Percentiles rank a stretch among this genome's conserved stretches.
phyloP scores from a whole-genome alignment of 495 filamentous ascomycete genomes.

The Neurospora sp. region DNA sequence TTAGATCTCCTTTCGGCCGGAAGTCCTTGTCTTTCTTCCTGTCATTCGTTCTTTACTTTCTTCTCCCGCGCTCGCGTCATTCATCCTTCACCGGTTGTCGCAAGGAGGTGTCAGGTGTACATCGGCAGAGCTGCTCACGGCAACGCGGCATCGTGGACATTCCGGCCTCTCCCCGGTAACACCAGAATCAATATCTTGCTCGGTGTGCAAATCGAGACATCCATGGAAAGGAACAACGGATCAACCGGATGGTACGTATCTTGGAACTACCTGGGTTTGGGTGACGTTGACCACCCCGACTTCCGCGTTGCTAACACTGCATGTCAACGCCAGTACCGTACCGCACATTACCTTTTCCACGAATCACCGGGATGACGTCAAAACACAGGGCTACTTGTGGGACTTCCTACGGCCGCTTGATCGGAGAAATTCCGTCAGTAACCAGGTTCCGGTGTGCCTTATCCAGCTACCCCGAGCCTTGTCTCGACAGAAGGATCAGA shows the following conservation, averaged over 20 bases:
- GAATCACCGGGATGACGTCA: not conserved
- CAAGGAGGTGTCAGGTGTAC: not conserved
- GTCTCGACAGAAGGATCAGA: not conserved
- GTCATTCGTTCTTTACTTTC: not conserved
- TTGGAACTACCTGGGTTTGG: not conserved
- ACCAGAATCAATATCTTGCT: not conserved
- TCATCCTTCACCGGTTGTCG: not conserved
- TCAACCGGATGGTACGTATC: not conserved
- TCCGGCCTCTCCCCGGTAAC: not conserved
- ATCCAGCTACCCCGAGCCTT: not conserved
- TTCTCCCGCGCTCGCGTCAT: not conserved
- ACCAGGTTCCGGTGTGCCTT: not conserved
- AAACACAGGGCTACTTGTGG: not conserved
- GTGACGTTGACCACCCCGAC: not conserved
- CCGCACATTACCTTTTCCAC: not conserved
- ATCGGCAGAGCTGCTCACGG: not conserved
- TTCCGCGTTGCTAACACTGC: not conserved
- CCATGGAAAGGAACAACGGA: not conserved
- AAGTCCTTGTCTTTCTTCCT: not conserved
- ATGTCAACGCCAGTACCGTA: not conserved
- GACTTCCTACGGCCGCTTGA: not conserved
- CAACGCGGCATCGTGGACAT: not conserved
- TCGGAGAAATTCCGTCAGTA: not conserved
- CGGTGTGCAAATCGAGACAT: not conserved
- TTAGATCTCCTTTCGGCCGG: not conserved